Evolutionary conservation across 495 filamentous ascomycete species (phyloP).

Genomic region (Podospora pseudocomata): DNA sequence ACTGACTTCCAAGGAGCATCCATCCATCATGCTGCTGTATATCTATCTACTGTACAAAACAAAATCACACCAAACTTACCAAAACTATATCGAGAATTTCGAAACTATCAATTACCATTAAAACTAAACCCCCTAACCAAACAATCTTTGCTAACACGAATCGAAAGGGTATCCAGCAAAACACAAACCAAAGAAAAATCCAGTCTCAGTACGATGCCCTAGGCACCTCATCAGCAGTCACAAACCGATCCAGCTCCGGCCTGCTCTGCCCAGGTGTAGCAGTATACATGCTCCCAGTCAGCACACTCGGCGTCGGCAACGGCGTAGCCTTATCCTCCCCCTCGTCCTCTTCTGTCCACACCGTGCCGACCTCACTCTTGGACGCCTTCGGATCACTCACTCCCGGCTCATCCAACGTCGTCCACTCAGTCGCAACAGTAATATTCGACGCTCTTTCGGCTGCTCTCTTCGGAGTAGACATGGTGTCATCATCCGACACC

Average conservation of each 20-base stretch:
- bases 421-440: not conserved
- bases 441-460: not conserved
- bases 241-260: conserved; percentile 41
- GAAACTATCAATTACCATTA: not conserved
- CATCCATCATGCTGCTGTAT: not conserved
- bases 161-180: not conserved
- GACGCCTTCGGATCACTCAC: not conserved
- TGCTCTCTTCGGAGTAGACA: not conserved
- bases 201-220: conserved; percentile 9
- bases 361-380: not conserved
- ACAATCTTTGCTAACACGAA: conserved; percentile 4
- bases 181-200: not conserved
- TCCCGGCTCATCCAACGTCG: not conserved
- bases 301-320: conserved; percentile 14
- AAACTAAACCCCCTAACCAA: not conserved
- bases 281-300: not conserved
- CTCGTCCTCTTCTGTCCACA: not conserved
- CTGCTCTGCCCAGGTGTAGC: conserved; percentile 19
- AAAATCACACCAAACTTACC: not conserved
- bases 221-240: conserved; percentile 38
- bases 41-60: conserved; percentile 6
- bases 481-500: not conserved
- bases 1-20: not conserved
- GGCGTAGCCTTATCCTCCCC: not conserved
- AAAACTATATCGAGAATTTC: not conserved